Evolutionary conservation across 768 basidiomycete species (phyloP).

Genomic region (Russula abietina): DNA sequence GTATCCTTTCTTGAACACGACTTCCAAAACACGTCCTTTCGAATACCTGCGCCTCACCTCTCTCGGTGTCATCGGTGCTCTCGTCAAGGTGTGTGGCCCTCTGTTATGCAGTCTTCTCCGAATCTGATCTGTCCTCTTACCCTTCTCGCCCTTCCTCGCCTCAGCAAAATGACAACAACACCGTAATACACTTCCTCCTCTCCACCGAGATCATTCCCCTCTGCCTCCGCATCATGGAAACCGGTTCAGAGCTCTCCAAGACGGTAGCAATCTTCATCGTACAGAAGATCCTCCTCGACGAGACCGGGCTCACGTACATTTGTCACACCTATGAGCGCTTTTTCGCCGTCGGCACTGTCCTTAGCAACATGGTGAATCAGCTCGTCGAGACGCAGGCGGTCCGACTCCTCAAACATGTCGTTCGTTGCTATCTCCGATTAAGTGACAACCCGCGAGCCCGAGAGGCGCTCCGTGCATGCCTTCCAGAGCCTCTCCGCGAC

Average conservation of each 20-base stretch:
- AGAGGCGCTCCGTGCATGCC: constrained; percentile 90
- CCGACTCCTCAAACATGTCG: constrained; percentile 92
- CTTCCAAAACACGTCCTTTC: constrained; percentile 97
- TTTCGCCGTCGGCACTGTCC: constrained; percentile 96
- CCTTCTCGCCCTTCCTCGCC: background rate
- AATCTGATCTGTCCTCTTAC: constrained; percentile 4
- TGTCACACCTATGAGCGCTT: constrained; percentile 99
- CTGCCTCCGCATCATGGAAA: constrained; percentile 99
- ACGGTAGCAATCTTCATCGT: constrained; percentile 99
- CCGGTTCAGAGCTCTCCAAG: constrained; percentile 95
- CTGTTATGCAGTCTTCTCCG: background rate
- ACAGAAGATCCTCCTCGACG: constrained; percentile 94
- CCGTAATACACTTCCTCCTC: constrained; percentile 97
- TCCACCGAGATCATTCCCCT: constrained; percentile 99
- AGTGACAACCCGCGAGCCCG: constrained; percentile 95
- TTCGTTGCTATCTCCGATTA: constrained; percentile 90
- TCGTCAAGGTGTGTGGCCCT: constrained; percentile 70
- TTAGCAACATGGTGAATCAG: constrained; percentile 98
- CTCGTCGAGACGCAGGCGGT: constrained; percentile 98
- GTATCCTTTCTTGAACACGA: constrained; percentile 98
- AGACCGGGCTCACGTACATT: constrained; percentile 96
- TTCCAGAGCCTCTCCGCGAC: constrained; percentile 92
- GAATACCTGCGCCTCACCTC: constrained; percentile 99
- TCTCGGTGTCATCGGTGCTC: constrained; percentile 97
- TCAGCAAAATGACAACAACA: constrained; percentile 98